A percentile compares a stretch with the other conserved stretches of the same genome.
Evolutionary conservation across 1,139 yeast genomes (phyloP).

Genomic region (Pneumocystis wakefieldiae): DNA sequence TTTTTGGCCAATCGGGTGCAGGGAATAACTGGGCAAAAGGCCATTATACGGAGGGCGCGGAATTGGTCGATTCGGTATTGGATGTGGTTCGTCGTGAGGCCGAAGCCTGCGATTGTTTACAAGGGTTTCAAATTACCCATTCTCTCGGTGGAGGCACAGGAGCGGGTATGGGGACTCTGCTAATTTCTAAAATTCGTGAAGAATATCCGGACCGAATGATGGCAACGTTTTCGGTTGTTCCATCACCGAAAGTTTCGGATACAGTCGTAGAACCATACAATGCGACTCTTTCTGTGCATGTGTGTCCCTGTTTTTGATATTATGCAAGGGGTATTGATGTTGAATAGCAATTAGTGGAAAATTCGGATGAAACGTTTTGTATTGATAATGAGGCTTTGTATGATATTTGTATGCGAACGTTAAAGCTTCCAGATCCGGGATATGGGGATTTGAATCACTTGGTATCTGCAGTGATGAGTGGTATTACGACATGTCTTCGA

Average conservation of each 20-base stretch:
- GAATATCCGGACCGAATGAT: conserved; percentile 35
- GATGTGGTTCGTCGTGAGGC: conserved; percentile 34
- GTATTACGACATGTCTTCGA: conserved; percentile 33
- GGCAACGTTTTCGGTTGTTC: conserved; percentile 33
- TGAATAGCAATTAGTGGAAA: conserved; percentile 31
- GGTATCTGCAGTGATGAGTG: conserved; percentile 33
- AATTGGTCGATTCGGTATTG: conserved; percentile 32
- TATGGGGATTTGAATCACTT: conserved; percentile 30
- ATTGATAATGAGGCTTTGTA: conserved; percentile 34
- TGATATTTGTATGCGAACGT: conserved; percentile 30
- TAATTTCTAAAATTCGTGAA: conserved; percentile 29
- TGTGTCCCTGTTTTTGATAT: background rate
- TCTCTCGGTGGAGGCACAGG: conserved; percentile 37
- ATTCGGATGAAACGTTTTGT: conserved; percentile 33
- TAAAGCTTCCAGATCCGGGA: conserved; percentile 28
- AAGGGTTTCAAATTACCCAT: conserved; percentile 35
- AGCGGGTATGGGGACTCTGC: conserved; percentile 32
- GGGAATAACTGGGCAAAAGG: conserved; percentile 40
- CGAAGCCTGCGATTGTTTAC: conserved; percentile 31
- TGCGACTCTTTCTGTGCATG: conserved; percentile 29
- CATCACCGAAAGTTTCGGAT: conserved; percentile 32
- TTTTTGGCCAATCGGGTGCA: conserved; percentile 32
- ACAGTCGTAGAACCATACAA: conserved; percentile 34
- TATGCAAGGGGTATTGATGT: background rate
- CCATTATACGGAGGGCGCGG: conserved; percentile 34